A percentile compares a stretch with the other conserved stretches of the same genome.
Conservation (phyloP, 2,329 filamentous ascomycete species). For the Diplodia mutila region DNA sequence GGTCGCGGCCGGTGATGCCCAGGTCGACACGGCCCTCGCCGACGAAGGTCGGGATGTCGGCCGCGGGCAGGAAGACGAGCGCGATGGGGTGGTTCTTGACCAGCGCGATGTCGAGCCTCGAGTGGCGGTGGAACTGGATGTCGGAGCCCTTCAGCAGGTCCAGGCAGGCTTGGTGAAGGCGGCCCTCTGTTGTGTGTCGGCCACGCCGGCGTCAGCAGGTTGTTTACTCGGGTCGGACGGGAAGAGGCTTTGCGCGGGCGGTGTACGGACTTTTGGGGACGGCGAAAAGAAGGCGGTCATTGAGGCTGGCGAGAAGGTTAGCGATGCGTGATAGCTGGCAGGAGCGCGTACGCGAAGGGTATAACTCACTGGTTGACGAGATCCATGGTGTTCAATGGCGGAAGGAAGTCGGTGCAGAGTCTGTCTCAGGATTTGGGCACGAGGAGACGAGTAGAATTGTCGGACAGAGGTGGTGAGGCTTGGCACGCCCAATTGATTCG, state of each 20-base stretch:
- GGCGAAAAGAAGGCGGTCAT: conserved; percentile 91
- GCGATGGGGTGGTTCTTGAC: conserved; percentile 97
- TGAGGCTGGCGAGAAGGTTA: conserved; percentile 65
- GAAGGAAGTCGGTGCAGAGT: not conserved
- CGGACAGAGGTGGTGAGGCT: not conserved
- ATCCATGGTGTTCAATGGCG: conserved; percentile 38
- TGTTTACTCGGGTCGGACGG: not conserved
- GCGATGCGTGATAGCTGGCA: conserved; percentile 32
- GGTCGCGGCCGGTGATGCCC: conserved; percentile 92
- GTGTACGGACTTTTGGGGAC: conserved; percentile 89
- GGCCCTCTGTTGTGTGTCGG: conserved; percentile 69
- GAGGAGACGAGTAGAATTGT: not conserved
- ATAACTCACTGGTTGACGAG: conserved; percentile 46
- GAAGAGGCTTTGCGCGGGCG: conserved; percentile 16
- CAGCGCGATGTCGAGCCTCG: conserved; percentile 92
- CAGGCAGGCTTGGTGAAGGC: conserved; percentile 83
- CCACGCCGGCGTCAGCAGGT: conserved; percentile 19
- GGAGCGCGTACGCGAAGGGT: conserved; percentile 19
- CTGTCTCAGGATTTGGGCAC: not conserved
- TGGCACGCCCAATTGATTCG: not conserved
- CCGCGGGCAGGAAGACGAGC: conserved; percentile 93
- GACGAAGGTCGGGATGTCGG: conserved; percentile 96
- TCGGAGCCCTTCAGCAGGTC: conserved; percentile 92
- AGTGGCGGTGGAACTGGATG: conserved; percentile 94
- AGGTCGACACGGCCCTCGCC: conserved; percentile 92